phyloP scores from a whole-genome alignment of 2,329 filamentous ascomycete species.

The Botrytis sinoallii region DNA sequence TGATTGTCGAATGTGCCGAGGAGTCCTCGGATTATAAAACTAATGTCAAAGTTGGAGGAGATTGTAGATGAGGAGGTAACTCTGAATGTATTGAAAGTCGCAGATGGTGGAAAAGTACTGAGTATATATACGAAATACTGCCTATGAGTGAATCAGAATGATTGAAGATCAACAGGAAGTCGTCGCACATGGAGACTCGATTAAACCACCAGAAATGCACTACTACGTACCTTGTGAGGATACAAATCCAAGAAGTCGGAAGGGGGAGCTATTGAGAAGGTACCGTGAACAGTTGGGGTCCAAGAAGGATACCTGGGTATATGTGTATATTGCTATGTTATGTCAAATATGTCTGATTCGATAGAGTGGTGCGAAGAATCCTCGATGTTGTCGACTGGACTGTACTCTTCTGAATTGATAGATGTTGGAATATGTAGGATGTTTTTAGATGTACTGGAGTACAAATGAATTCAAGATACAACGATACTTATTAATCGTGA shows the following conservation, averaged over 20 bases:
- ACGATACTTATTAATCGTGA: not conserved
- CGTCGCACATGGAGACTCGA: not conserved
- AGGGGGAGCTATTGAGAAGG: not conserved
- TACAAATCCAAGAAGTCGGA: not conserved
- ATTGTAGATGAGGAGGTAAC: not conserved
- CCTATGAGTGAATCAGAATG: not conserved
- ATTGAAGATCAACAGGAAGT: not conserved
- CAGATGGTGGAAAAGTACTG: not conserved
- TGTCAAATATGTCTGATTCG: not conserved
- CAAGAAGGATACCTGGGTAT: not conserved
- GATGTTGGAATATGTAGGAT: not conserved
- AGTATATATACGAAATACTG: not conserved
- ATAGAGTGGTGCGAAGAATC: not conserved
- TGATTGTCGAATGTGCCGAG: not conserved
- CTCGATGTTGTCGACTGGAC: not conserved
- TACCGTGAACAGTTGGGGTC: not conserved
- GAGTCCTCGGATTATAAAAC: not conserved
- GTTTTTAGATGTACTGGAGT: not conserved
- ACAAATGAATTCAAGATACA: not conserved
- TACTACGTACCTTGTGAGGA: not conserved
- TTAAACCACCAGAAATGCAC: not conserved
- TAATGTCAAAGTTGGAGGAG: not conserved
- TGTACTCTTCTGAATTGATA: not conserved
- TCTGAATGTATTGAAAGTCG: not conserved
- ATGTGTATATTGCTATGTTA: not conserved